These are phyloP conservation scores for Bryoglossum gracile DNA, from an alignment of 495 filamentous ascomycete genomes.

Conservation along the genomic window DNA sequence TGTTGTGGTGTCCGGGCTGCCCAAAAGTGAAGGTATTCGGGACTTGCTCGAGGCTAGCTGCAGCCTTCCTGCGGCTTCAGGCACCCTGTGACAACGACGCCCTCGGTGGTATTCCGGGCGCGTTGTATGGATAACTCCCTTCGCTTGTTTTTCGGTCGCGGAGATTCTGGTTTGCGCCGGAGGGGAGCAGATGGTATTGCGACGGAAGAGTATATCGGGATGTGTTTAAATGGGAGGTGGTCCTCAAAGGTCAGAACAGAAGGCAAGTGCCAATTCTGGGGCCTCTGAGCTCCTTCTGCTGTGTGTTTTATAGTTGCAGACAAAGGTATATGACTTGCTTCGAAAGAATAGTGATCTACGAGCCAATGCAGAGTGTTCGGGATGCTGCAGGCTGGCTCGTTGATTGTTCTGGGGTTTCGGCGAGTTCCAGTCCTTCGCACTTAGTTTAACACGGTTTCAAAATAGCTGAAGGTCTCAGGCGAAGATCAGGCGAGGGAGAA, in stretches of 20 bases:
- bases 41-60: slow-evolving; percentile 22
- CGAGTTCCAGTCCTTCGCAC: slow-evolving; percentile 7
- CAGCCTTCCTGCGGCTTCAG: slow-evolving; percentile 22
- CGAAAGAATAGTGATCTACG: slow-evolving; percentile 18
- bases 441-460: background rate
- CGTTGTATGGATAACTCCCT: slow-evolving; percentile 1
- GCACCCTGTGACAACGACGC: slow-evolving; percentile 3
- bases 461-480: no score
- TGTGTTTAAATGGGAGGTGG: slow-evolving; percentile 12
- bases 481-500: no score
- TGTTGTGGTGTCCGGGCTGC: background rate
- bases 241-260: slow-evolving; percentile 15
- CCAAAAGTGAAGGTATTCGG: slow-evolving; percentile 3
- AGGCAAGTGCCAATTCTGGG: slow-evolving; percentile 17
- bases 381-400: slow-evolving; percentile 24
- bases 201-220: background rate
- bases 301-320: slow-evolving; percentile 19
- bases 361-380: slow-evolving; percentile 26
- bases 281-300: slow-evolving; percentile 17
- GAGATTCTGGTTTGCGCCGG: slow-evolving; percentile 18
- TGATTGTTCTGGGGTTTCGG: slow-evolving; percentile 16
- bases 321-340: slow-evolving; percentile 21
- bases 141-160: slow-evolving; percentile 7
- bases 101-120: background rate
- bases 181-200: slow-evolving; percentile 10